phyloP scores from a whole-genome alignment of 2,329 filamentous ascomycete genomes.

The Claviceps digitariae region DNA sequence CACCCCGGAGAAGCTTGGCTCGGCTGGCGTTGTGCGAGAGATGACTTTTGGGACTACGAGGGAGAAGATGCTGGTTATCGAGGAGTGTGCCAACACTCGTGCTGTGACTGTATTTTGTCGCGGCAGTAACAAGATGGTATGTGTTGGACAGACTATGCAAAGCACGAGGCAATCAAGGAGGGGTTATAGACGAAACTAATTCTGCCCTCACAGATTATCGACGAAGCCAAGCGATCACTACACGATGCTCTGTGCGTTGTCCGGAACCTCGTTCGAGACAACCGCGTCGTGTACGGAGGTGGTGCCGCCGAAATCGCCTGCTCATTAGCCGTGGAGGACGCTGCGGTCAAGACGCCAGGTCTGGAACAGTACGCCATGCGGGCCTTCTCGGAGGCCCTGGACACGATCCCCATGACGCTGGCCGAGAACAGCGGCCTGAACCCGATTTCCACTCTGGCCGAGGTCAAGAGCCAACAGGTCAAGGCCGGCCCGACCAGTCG shows the following conservation, averaged over 20 bases:
- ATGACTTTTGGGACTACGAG: slow-evolving; percentile 95
- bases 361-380: slow-evolving; percentile 99
- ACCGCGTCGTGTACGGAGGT: slow-evolving; percentile 93
- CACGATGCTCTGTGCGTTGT: slow-evolving; percentile 97
- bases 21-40: slow-evolving; percentile 78
- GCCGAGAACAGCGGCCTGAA: slow-evolving; percentile 95
- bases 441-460: slow-evolving; percentile 87
- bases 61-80: slow-evolving; percentile 99
- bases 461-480: slow-evolving; percentile 92
- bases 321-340: slow-evolving; percentile 89
- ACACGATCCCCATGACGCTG: slow-evolving; percentile 86
- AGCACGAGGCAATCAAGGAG: no score
- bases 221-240: slow-evolving; percentile 93
- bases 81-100: slow-evolving; percentile 95
- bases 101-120: slow-evolving; percentile 94
- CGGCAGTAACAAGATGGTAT: slow-evolving; percentile 98
- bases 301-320: slow-evolving; percentile 96
- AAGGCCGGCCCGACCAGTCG: slow-evolving; percentile 44
- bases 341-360: slow-evolving; percentile 87
- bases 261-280: slow-evolving; percentile 88
- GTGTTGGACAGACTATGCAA: neutral
- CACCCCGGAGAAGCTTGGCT: slow-evolving; percentile 78
- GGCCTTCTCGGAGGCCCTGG: slow-evolving; percentile 88
- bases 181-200: neutral
- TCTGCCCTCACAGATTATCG: slow-evolving; percentile 59